Conservation (phyloP, 495 filamentous ascomycete species). For the Trichocladium antarcticum region DNA sequence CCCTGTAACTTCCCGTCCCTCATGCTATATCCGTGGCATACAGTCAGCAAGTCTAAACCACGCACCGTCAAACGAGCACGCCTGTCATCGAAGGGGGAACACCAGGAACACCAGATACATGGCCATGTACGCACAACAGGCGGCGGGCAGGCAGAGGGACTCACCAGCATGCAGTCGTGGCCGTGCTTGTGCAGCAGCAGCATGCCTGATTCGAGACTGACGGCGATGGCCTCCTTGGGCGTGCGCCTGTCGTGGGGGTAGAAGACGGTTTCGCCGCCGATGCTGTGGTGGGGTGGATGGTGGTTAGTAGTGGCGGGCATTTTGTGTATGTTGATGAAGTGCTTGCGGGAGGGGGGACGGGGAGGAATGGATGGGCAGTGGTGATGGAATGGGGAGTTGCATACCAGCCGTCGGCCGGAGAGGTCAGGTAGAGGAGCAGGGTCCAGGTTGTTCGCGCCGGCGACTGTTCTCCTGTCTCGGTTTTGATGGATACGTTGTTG, state of each 20-base stretch:
- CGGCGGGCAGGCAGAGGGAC: too few relatives aligned
- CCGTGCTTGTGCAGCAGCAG: conserved; percentile 83
- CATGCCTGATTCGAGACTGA: conserved; percentile 70
- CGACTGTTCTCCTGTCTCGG: conserved; percentile 18
- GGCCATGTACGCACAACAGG: too few relatives aligned
- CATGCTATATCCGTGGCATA: conserved; percentile 52
- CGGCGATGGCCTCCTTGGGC: conserved; percentile 49
- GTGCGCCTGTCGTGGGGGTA: conserved; percentile 59
- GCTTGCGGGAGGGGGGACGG: too few relatives aligned
- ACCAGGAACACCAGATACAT: too few relatives aligned
- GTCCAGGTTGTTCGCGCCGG: conserved; percentile 87
- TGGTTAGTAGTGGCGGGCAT: background rate
- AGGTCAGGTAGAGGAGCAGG: conserved; percentile 75
- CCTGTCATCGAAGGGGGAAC: background rate
- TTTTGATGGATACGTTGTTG: conserved; percentile 49
- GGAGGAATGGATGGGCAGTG: background rate
- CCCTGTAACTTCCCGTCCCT: conserved; percentile 63
- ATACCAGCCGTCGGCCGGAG: conserved; percentile 28
- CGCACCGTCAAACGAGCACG: background rate
- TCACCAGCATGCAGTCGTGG: conserved; percentile 64
- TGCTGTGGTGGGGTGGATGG: conserved; percentile 18
- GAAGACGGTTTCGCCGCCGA: conserved; percentile 85
- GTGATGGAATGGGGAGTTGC: background rate
- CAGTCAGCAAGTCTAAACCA: background rate
- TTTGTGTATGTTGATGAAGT: too few relatives aligned